These are phyloP conservation scores for Odontarrhena argentea DNA, from an alignment of 345 rosid species.

Conservation along the genomic window DNA sequence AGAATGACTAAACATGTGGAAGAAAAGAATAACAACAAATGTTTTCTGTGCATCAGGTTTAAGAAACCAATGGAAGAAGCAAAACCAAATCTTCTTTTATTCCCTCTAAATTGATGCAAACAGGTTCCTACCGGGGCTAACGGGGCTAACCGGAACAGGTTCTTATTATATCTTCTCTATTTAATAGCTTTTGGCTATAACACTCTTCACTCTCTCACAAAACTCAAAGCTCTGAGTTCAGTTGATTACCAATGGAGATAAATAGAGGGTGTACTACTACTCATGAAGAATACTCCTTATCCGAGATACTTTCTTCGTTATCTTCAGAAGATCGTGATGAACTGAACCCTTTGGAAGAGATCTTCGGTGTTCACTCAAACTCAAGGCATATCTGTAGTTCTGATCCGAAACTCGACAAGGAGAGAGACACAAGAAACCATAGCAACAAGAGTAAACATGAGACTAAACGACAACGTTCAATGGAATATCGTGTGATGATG, in stretches of 20 bases:
- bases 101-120: constrained; percentile 20
- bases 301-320: constrained; percentile 1
- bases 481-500: constrained; percentile 29
- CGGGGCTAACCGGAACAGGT: too few relatives aligned
- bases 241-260: constrained; percentile 22
- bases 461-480: constrained; percentile 16
- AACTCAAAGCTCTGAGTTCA: constrained; percentile 4
- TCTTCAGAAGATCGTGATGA: constrained; percentile 13
- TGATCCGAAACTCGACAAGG: neutral
- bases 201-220: neutral
- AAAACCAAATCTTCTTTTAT: neutral
- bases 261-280: neutral
- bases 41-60: neutral
- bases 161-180: constrained; percentile 2
- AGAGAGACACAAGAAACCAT: neutral
- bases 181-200: neutral
- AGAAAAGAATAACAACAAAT: constrained; percentile 5
- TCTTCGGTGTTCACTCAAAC: constrained; percentile 15
- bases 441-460: neutral
- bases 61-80: constrained; percentile 22
- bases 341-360: constrained; percentile 35
- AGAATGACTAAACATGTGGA: neutral
- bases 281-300: constrained; percentile 7
- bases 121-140: neutral
- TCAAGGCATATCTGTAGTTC: neutral